Conservation (phyloP, 2,329 filamentous ascomycete genomes). For the Sodiomyces alkalinus region DNA sequence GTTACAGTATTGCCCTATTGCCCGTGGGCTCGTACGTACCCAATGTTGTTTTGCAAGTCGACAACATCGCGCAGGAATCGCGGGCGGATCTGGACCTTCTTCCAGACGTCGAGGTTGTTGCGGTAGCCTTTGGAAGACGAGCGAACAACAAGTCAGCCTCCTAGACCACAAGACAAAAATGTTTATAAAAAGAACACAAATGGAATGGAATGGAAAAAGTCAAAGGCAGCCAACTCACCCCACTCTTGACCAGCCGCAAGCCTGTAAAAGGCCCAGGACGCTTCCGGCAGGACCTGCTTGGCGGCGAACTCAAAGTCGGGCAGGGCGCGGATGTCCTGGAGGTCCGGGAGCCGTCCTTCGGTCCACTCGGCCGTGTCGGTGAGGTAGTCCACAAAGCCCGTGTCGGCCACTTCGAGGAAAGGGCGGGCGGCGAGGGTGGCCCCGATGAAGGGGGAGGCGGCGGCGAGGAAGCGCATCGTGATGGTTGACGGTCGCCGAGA, state of each 20-base stretch:
- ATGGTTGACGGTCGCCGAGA: too few relatives aligned
- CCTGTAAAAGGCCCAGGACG: constrained; percentile 32
- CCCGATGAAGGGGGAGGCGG: too few relatives aligned
- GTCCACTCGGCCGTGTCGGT: constrained; percentile 14
- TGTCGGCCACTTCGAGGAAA: constrained; percentile 20
- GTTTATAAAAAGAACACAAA: too few relatives aligned
- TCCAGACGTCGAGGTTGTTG: constrained; percentile 34
- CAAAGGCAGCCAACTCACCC: too few relatives aligned
- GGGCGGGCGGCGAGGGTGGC: constrained; percentile 14
- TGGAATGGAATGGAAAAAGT: too few relatives aligned
- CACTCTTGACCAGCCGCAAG: constrained; percentile 33
- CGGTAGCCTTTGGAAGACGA: constrained; percentile 31
- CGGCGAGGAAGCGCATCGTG: too few relatives aligned
- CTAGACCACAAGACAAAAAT: too few relatives aligned
- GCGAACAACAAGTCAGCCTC: too few relatives aligned
- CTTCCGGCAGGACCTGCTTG: constrained; percentile 22
- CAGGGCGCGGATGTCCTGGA: constrained; percentile 25
- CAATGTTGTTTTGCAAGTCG: constrained; percentile 17
- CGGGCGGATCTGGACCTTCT: constrained; percentile 26
- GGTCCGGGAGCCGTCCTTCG: constrained; percentile 18
- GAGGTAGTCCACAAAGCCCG: constrained; percentile 15
- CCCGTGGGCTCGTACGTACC: too few relatives aligned
- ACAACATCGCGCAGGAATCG: constrained; percentile 23
- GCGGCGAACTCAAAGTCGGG: constrained; percentile 36
- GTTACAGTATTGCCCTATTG: too few relatives aligned